Evolutionary conservation across 2,329 filamentous ascomycete genomes (phyloP).

Genomic region (Colletotrichum costaricense): DNA sequence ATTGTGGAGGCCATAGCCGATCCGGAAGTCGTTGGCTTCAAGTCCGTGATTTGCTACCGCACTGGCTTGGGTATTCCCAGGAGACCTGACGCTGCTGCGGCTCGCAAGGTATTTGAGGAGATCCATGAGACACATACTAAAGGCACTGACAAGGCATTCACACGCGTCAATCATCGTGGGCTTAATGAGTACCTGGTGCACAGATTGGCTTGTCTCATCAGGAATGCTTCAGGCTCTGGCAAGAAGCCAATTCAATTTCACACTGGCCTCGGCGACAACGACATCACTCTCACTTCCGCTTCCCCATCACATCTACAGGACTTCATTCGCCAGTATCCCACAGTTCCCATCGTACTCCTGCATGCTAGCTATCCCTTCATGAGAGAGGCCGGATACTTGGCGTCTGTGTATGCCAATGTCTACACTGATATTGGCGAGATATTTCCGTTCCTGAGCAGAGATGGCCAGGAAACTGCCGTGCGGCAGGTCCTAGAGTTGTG

Average conservation of each 20-base stretch:
- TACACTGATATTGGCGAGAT: constrained; percentile 87
- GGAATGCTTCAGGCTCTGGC: constrained; percentile 51
- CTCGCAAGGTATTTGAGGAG: constrained; percentile 50
- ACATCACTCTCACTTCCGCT: constrained; percentile 75
- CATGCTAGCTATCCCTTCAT: constrained; percentile 87
- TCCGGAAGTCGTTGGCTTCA: constrained; percentile 80
- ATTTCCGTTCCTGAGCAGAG: constrained; percentile 80
- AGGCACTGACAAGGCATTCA: constrained; percentile 48
- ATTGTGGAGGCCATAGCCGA: constrained; percentile 72
- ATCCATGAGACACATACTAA: constrained; percentile 47
- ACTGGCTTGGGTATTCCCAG: constrained; percentile 74
- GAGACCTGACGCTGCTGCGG: constrained; percentile 54
- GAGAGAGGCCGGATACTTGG: constrained; percentile 81
- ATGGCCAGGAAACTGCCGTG: constrained; percentile 78
- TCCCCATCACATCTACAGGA: constrained; percentile 82
- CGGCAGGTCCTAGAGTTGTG: constrained; percentile 80
- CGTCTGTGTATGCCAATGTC: constrained; percentile 80
- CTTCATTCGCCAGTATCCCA: constrained; percentile 76
- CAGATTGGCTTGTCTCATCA: constrained; percentile 69
- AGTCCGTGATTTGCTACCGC: constrained; percentile 85
- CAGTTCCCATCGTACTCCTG: constrained; percentile 80
- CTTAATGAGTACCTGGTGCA: constrained; percentile 79
- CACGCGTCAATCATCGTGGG: constrained; percentile 69
- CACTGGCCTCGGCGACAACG: constrained; percentile 84
- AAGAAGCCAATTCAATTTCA: constrained; percentile 87